A percentile compares a stretch with the other conserved stretches of the same genome.
phyloP scores from a whole-genome alignment of 345 rosid species.

The Aquilaria yunnanensis region DNA sequence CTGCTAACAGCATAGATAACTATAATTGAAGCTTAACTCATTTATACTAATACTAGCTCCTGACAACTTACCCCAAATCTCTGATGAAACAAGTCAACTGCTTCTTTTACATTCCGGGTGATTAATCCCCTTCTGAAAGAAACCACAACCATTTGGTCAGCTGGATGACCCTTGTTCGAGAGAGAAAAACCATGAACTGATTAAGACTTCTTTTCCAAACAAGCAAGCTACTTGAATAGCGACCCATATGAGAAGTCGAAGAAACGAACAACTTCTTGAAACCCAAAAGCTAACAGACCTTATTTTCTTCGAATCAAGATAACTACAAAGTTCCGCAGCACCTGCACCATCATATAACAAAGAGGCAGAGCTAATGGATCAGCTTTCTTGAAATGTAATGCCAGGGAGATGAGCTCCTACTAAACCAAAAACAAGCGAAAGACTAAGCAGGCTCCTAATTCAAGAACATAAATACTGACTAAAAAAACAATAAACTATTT shows the following conservation, averaged over 20 bases:
- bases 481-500: too few species aligned
- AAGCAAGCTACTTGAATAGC: too few species aligned
- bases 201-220: background rate
- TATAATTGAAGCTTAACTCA: background rate
- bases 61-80: constrained; percentile 62
- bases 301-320: constrained; percentile 82
- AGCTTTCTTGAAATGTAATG: background rate
- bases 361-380: constrained; percentile 3
- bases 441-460: too few species aligned
- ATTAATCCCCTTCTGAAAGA: constrained; percentile 74
- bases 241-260: background rate
- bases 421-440: background rate
- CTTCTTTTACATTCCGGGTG: constrained; percentile 80
- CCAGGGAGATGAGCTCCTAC: background rate
- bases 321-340: constrained; percentile 63
- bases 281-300: constrained; percentile 29
- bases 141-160: constrained; percentile 2
- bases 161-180: background rate
- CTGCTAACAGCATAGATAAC: too few species aligned
- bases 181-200: background rate
- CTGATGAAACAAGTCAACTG: constrained; percentile 76
- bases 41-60: background rate
- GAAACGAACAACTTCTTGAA: background rate
- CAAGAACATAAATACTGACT: too few species aligned
- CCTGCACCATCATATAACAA: constrained; percentile 40